A percentile compares a stretch with the other conserved stretches of the same genome.
phyloP scores from a whole-genome alignment of 192 early-diverging fungal species.

The Mortierella claussenii region DNA sequence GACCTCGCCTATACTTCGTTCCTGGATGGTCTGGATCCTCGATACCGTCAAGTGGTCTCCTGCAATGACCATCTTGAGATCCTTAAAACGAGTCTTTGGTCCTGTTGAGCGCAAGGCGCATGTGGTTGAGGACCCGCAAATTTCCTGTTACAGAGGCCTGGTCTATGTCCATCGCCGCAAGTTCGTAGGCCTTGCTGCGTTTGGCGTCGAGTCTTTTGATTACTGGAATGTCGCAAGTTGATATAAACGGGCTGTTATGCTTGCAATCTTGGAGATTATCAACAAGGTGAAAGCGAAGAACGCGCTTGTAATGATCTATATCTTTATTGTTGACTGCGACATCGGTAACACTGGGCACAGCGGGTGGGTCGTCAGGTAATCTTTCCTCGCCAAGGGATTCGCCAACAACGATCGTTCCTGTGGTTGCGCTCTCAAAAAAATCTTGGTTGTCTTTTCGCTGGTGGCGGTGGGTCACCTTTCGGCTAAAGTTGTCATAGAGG shows the following conservation, averaged over 20 bases:
- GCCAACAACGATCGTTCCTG: background rate
- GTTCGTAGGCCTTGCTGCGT: background rate
- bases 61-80: background rate
- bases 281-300: background rate
- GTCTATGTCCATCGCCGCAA: constrained; percentile 14
- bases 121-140: background rate
- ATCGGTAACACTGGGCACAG: background rate
- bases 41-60: constrained; percentile 6
- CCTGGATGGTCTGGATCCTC: background rate
- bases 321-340: background rate
- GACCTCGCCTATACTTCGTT: background rate
- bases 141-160: constrained; percentile 8
- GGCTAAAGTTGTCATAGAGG: constrained; percentile 19
- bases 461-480: background rate
- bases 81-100: background rate
- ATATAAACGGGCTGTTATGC: background rate
- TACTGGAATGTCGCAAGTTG: background rate
- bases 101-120: no score
- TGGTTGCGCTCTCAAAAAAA: constrained; percentile 5
- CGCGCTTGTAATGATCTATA: background rate
- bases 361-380: background rate
- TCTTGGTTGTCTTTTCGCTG: constrained; percentile 2
- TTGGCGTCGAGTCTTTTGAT: background rate
- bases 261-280: background rate
- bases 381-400: background rate